Percentiles rank a stretch among this genome's conserved stretches.
Evolutionary conservation across 73 alveolate genomes (phyloP).

Genomic region (Stentor roeselii): DNA sequence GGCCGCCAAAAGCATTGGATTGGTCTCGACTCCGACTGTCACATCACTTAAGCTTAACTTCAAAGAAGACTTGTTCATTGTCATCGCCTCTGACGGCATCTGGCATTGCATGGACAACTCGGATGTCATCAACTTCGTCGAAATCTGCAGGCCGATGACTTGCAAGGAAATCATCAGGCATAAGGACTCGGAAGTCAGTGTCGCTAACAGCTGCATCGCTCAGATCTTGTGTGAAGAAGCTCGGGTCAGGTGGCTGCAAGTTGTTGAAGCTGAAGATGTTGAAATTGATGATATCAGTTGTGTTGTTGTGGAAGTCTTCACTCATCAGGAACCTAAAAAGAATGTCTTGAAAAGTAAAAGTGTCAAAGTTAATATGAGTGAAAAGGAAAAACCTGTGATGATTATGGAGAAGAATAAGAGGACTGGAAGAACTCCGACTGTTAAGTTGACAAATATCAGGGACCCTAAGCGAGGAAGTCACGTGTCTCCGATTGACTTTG

Average conservation of each 20-base stretch:
- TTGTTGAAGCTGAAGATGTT: neutral
- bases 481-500: neutral
- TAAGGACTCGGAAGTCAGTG: neutral
- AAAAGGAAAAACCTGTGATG: neutral
- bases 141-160: neutral
- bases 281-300: neutral
- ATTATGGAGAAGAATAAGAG: neutral
- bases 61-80: conserved; percentile 29
- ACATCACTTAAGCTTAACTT: conserved; percentile 40
- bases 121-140: neutral
- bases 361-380: neutral
- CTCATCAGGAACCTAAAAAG: neutral
- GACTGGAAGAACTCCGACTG: neutral
- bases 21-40: conserved; percentile 56
- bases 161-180: neutral
- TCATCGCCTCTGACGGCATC: conserved; percentile 55
- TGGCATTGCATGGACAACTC: conserved; percentile 40
- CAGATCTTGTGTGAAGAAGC: neutral
- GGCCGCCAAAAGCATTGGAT: conserved; percentile 59
- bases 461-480: neutral
- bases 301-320: neutral
- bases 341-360: neutral
- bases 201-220: neutral
- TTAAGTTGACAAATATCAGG: neutral
- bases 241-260: neutral